Base-by-base conservation (phyloP, 176 grass and related monocot species). In the Alloteropsis semialata region DNA sequence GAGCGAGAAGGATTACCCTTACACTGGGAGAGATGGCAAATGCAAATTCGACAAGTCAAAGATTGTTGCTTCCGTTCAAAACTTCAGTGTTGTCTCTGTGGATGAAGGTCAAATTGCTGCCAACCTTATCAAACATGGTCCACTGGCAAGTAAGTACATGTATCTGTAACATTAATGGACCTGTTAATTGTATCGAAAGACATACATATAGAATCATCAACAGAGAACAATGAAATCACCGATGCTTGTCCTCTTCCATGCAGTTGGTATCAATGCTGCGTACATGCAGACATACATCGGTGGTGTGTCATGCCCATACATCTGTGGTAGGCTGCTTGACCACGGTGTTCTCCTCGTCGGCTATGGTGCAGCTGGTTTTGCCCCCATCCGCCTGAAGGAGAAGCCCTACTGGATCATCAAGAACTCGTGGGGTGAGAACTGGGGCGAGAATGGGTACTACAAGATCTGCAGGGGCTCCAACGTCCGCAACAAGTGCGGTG, bases 401-500 rank as follows among this genome's bases (percentile, higher is more conserved):
- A 97, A 97, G 87, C 91, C 91, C 5, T 93, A 89, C 82, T 93
- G 91, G 94, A 93, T 93, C 88, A 97, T 97, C 85, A 97, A 97
- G 84, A 97, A 97, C 84, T 97, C 94, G 0, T 97, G 91, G 94
- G 94, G 94, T 3, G 89, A 93, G 63, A 89, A 87, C 61, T 97
- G 94, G 94, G 94, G 94, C 21, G 91, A 97, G 86, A 79, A 84
- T 5, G 91, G 94, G 11, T 97, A 93, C 89, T 97, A 97, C 86
- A 89, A 91, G 91, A 97, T 97, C 65, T 97, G 91, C 77, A 89
- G 91, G 81, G 94, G 94, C 29, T 87, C 83, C 6, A 93, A 97
- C 15, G 86, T 97, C 6, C 84, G 74, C 79, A 83, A 90, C 88
- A 90, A 90, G 65, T 97, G 94, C 3, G 91, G 91, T 1, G 91